A percentile compares a stretch with the other conserved stretches of the same genome.
Conservation (phyloP, 108 stramenopile species). For the Nannochloropsis oceanica region DNA sequence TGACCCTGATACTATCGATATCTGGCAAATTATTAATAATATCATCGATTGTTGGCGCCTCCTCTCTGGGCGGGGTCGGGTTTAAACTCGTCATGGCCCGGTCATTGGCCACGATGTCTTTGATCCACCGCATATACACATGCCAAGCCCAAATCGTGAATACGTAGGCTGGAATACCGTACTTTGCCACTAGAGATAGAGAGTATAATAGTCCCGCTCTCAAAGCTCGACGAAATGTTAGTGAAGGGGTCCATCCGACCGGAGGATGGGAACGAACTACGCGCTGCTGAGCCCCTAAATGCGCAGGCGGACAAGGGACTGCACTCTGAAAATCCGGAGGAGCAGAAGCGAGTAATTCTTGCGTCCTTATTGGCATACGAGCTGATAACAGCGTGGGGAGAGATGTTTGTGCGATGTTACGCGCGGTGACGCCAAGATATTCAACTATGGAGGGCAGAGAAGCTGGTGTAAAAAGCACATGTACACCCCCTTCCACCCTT, state of each 20-base stretch:
- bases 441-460: too few species aligned
- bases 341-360: neutral
- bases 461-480: too few species aligned
- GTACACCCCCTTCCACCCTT: too few species aligned
- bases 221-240: neutral
- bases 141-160: neutral
- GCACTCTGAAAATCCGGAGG: neutral
- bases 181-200: neutral
- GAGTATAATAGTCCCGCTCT: neutral
- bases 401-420: too few species aligned
- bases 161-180: neutral
- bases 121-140: neutral
- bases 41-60: too few species aligned
- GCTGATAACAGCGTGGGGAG: too few species aligned
- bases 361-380: neutral
- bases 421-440: too few species aligned
- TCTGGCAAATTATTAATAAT: too few species aligned
- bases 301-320: too few species aligned
- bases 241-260: neutral
- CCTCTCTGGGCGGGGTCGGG: too few species aligned
- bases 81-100: too few species aligned
- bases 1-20: too few species aligned
- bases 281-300: neutral
- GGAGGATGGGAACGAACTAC: neutral
- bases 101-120: neutral